Conservation (phyloP, 2,329 filamentous ascomycete genomes). For the Epicoccum nigrum region DNA sequence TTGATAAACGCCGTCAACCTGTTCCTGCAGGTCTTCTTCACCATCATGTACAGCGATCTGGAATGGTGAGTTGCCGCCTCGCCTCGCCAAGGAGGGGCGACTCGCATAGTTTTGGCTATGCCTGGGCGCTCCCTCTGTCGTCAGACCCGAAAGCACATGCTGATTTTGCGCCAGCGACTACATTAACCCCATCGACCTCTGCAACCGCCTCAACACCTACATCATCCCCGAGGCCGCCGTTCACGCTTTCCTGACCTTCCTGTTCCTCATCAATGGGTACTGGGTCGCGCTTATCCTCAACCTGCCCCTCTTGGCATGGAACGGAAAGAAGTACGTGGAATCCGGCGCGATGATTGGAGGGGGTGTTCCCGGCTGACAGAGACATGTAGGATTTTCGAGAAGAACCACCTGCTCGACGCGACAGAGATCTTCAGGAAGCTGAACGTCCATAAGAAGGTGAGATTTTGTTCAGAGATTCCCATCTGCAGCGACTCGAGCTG, state of each 20-base stretch:
- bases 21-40: conserved; percentile 99
- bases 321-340: conserved; percentile 88
- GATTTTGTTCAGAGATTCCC: conserved; percentile 1
- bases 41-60: conserved; percentile 99
- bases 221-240: conserved; percentile 98
- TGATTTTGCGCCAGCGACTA: conserved; percentile 75
- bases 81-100: neutral
- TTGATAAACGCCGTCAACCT: conserved; percentile 99
- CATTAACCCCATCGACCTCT: conserved; percentile 99
- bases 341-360: neutral
- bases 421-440: conserved; percentile 99
- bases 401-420: conserved; percentile 94
- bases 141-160: conserved; percentile 32
- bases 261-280: conserved; percentile 99
- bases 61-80: conserved; percentile 90
- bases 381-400: conserved; percentile 90
- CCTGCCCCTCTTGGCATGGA: conserved; percentile 88
- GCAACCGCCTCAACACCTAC: conserved; percentile 99
- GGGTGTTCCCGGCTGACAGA: conserved; percentile 41
- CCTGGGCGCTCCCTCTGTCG: neutral
- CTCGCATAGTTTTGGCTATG: neutral
- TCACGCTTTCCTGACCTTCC: conserved; percentile 90
- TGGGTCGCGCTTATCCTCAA: conserved; percentile 94
- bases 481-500: conserved; percentile 14
- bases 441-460: conserved; percentile 97